These are phyloP conservation scores for Botrytis sinoallii DNA, from an alignment of 2,329 filamentous ascomycete genomes.

Conservation along the genomic window DNA sequence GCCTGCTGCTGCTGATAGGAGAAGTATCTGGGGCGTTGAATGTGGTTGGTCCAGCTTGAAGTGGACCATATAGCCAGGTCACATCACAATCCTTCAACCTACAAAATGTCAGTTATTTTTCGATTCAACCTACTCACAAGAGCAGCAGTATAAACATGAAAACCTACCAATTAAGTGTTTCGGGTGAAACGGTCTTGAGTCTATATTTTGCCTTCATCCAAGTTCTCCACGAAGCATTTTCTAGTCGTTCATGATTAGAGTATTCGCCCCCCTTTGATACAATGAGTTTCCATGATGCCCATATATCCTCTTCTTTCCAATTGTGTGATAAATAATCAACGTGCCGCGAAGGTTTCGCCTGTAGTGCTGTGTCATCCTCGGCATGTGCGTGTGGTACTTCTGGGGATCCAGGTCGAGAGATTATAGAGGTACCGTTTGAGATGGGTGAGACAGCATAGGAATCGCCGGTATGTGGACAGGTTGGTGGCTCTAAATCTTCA, in stretches of 20 bases:
- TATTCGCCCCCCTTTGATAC: slow-evolving; percentile 69
- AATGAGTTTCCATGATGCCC: slow-evolving; percentile 96
- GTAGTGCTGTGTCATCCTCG: slow-evolving; percentile 54
- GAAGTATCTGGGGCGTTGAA: slow-evolving; percentile 43
- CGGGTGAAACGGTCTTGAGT: slow-evolving; percentile 81
- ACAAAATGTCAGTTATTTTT: slow-evolving; percentile 44
- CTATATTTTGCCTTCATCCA: slow-evolving; percentile 92
- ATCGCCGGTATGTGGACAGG: slow-evolving; percentile 49
- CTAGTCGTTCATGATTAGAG: slow-evolving; percentile 61
- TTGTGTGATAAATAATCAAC: slow-evolving; percentile 93
- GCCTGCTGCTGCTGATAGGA: slow-evolving; percentile 47
- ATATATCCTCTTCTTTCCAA: slow-evolving; percentile 95
- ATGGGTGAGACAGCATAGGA: slow-evolving; percentile 57
- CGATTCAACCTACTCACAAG: not conserved
- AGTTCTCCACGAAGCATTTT: slow-evolving; percentile 95
- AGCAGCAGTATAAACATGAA: not conserved
- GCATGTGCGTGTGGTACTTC: slow-evolving; percentile 29
- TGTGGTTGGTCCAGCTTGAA: slow-evolving; percentile 67
- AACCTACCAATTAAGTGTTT: slow-evolving; percentile 73
- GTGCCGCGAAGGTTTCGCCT: slow-evolving; percentile 56
- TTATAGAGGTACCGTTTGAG: slow-evolving; percentile 58
- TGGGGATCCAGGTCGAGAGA: slow-evolving; percentile 43
- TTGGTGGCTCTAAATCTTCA: slow-evolving; percentile 49
- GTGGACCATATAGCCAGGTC: slow-evolving; percentile 69
- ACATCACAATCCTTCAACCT: slow-evolving; percentile 29